Evolutionary conservation across 1,139 yeast genomes (phyloP), one percentile per base, ranked within the genome.

Genomic region (Yamadazyma siamensis): DNA sequence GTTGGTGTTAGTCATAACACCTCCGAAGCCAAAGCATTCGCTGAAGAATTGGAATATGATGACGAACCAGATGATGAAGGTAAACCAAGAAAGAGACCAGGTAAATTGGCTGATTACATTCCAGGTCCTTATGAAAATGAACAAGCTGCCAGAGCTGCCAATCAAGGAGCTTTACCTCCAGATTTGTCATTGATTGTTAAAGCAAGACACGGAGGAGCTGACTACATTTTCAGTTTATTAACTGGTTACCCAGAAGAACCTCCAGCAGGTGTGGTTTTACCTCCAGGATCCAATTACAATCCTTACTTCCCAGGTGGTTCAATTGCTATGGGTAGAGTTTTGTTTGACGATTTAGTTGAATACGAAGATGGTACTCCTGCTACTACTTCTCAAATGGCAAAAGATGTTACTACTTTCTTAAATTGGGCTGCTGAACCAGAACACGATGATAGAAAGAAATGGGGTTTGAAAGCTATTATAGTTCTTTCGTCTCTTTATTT

Each of bases 261-360:
- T 36, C 99, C 99, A 46, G 97, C 96, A 25, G 99, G 99, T 71
- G 96, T 87, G 42, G 75, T 65, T 32, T 75, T 91, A 55, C 94
- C 97, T 39, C 84, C 86, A 41, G 98, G 97, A 44, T 65, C 95
- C 44, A 91, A 89, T 80, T 94, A 91, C 72, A 94, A 94, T 77
- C 98, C 98, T 58, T 91, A 91, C 76, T 91, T 91, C 95, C 97
- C 99, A 57, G 97, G 97, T 70, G 97, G 98, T 48, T 75, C 96
- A 29, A 89, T 91, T 73, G 97, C 96, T 55, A 91, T 91, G 98
- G 97, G 87, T 59, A 85, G 98, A 72, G 97, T 89, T 40, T 75
- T 91, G 65, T 91, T 88, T 52, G 98, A 91, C 58, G 98, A 87
- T 47, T 74, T 91, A 58, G 97, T 91, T 46, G 99, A 91, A 73